Evolutionary conservation across 176 grass and related monocot species (phyloP).

Genomic region (Oryza officinalis): DNA sequence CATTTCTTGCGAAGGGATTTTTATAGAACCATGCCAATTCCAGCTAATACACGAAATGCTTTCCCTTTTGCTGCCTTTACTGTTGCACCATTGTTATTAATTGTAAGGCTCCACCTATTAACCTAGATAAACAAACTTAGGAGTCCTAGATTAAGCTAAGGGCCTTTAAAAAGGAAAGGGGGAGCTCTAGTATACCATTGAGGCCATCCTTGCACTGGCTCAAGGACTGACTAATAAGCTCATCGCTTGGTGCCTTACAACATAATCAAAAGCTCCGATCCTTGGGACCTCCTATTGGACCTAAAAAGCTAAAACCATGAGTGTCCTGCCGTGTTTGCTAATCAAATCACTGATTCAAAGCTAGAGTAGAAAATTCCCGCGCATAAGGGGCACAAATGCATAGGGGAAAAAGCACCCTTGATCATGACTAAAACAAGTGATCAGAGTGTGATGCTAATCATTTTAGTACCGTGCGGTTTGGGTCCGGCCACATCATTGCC

Average conservation of each 20-base stretch:
- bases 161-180: slow-evolving; percentile 2
- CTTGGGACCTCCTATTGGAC: slow-evolving; percentile 10
- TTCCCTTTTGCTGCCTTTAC: neutral
- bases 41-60: neutral
- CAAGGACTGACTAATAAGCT: neutral
- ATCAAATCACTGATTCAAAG: slow-evolving; percentile 34
- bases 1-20: neutral
- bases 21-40: neutral
- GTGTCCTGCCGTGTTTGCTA: neutral
- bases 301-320: neutral
- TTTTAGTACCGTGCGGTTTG: slow-evolving; percentile 23
- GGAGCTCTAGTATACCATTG: neutral
- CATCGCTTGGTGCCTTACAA: slow-evolving; percentile 2
- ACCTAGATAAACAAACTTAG: slow-evolving; percentile 3
- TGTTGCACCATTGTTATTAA: neutral
- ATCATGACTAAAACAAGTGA: slow-evolving; percentile 30
- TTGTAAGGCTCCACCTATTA: neutral
- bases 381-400: neutral
- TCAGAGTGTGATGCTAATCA: slow-evolving; percentile 10
- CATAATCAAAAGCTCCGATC: slow-evolving; percentile 4
- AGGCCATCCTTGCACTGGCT: neutral
- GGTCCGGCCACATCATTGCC: slow-evolving; percentile 31
- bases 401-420: neutral
- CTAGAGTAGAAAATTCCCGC: neutral
- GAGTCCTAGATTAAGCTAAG: slow-evolving; percentile 2